Evolutionary conservation across 2,329 filamentous ascomycete species (phyloP), one percentile per base, ranked within the genome.

Genomic region (Xylariaceae sp.): DNA sequence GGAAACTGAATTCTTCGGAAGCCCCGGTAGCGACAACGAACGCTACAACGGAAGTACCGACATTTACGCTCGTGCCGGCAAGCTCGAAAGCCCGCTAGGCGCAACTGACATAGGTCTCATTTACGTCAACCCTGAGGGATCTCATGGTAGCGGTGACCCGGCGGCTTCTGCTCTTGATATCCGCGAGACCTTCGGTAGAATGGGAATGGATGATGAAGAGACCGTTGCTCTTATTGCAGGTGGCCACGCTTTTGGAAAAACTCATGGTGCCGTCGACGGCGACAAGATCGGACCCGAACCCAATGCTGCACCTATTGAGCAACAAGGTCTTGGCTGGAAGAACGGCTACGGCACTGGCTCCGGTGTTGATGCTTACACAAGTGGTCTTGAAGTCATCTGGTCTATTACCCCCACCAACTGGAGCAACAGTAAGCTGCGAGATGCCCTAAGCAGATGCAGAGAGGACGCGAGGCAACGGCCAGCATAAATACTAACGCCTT

Each of bases 201-300:
- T 91, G 87, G 87, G 83, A 56, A 91, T 91, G 87, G 83, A 88
- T 68, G 86, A 90, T 67, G 83, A 88, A 72, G 87, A 91, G 77
- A 91, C 87, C 0, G 87, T 88, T 53, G 87, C 87, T n/a, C 75
- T 91, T 44, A 91, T 91, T 67, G 84, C 84, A 41, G 87, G 87
- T 67, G 87, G 87, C 42, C 87, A 91, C 76, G 78, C 82, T 29
- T 89, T 91, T 64, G 87, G 87, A 66, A 91, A 91, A 80, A 88
- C 86, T 0, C 87, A 91, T 71, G 87, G 87, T 64, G 87, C 87
- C 39, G 86, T 73, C 54, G 73, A 81, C n/a, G 73, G 77, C n/a
- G 78, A 80, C 60, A 79, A 88, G 63, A 77, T 89, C 47, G 86
- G 85, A 53, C 72, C 76, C 26, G 87, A 88, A 70, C 88, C 88